Base-by-base conservation (phyloP, 345 rosid species). In the Trapa bicornis region DNA sequence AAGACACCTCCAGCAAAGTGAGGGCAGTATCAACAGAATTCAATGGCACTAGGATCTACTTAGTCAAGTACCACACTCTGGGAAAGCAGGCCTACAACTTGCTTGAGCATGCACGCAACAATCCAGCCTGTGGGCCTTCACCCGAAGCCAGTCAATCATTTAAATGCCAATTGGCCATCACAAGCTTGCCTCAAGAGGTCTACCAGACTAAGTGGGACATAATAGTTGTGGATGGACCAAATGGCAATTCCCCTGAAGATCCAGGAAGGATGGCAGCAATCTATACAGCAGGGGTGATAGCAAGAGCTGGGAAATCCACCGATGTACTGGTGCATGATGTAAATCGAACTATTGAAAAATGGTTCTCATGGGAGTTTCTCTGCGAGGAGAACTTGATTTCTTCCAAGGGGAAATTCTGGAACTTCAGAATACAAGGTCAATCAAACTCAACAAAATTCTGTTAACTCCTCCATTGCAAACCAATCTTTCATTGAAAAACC, bases 301-400 rank as follows among this genome's bases (percentile, higher is more conserved):
- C 95, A 22, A 85, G 97, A 75, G 72, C 75, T 36, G 85, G 87
- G 77, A 73, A 80, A 41, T 72, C 75, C 36, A 81, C 96, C 35
- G 72, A 88, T 75, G 96, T 93, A 65, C 48, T 83, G 3, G 95
- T 93, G 64, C 97, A 86, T 72, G 96, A 90, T 41, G 76, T 82
- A 67, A 80, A 88, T 74, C 81, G 92, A 57, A 94, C 85, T 1
- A 82, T 78, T 64, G 97, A 94, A 81, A 90, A 80, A 77, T 94
- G 97, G 94, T 82, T 88, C 79, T 90, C 97, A 17, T 82, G 91
- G 97, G 97, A 94, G 45, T 91, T 94, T 70, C 78, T 91, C 33
- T 88, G 91, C 43, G 91, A 87, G 61, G 92, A 86, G 68, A 91
- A 94, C 80, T 74, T 86, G 73, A 81, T 86, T 75, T 83, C 87